Conservation (phyloP, 2,329 filamentous ascomycete genomes). For the Monosporascus cannonballus region DNA sequence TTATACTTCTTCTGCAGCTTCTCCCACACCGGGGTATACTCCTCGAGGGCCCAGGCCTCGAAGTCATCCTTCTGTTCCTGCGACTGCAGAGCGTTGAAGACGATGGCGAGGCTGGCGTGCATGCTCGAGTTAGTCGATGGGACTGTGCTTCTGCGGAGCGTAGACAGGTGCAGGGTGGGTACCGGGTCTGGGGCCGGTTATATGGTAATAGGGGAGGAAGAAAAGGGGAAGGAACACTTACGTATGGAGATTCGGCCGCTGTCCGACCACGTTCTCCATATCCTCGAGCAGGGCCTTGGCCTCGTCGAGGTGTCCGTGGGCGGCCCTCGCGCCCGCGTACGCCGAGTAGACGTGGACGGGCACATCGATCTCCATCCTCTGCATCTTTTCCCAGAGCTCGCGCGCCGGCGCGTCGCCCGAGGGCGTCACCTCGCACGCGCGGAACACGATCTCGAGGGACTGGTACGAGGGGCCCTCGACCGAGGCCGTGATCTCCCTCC, state of each 20-base stretch:
- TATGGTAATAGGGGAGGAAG: conserved; percentile 2
- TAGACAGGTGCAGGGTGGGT: background rate
- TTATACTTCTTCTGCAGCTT: conserved; percentile 52
- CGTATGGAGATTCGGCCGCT: conserved; percentile 18
- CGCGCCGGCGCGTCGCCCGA: conserved; percentile 55
- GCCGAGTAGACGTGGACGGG: conserved; percentile 67
- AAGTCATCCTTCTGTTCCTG: conserved; percentile 62
- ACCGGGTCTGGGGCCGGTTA: background rate
- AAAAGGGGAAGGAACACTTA: conserved; percentile 11
- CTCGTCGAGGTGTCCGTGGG: conserved; percentile 64
- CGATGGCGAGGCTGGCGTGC: conserved; percentile 56
- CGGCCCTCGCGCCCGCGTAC: conserved; percentile 71
- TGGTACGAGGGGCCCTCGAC: conserved; percentile 81
- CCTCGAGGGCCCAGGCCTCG: conserved; percentile 65
- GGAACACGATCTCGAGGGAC: conserved; percentile 75
- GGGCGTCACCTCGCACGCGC: conserved; percentile 61
- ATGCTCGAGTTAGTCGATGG: background rate
- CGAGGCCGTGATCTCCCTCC: conserved; percentile 76
- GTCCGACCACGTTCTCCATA: conserved; percentile 57
- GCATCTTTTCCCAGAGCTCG: conserved; percentile 65
- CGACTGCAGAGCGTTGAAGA: conserved; percentile 68
- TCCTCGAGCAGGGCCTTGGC: conserved; percentile 59
- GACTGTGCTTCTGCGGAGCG: background rate
- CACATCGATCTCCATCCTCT: conserved; percentile 71
- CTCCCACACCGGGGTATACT: conserved; percentile 64